Evolutionary conservation across 192 early-diverging fungal species (phyloP), one percentile per base, ranked within the genome.

Genomic region (Powellomyces hirtus): DNA sequence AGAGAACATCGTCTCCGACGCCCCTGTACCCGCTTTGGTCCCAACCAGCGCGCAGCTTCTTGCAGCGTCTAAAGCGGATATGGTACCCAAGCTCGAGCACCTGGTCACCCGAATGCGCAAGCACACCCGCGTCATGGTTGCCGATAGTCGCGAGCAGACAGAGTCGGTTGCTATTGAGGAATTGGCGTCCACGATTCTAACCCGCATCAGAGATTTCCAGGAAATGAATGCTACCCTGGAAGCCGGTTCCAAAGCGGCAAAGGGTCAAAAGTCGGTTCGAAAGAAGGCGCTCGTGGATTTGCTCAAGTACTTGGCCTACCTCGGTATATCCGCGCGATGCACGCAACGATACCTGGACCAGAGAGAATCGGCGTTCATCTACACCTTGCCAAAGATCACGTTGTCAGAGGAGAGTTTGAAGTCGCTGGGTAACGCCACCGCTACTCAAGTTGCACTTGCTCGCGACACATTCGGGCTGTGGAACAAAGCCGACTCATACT

Each of bases 241-340:
- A 30, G 66, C 56, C 20, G 75, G 66, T 13, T 57, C 69, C 22
- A 76, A 75, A 31, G 68, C 53, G 14, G 68, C 74, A 37, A 92
- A 91, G 49, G 80, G 84, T 45, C 84, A 87, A 62, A 86, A 90
- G 61, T 63, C 83, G 31, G 71, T 92, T 22, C 84, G 89, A 29
- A 90, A 90, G 73, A 92, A 90, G 67, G 85, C 93, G 1, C 66
- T 90, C 1, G 89, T 89, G 29, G 92, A 95, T 62, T 71, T 92
- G 20, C 78, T 92, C 49, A 92, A 89, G 68, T 79, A 89, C 50
- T 62, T 95, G 26, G 79, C 84, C 30, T 70, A 82, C 24, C 64
- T 93, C 38, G 93, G 93, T 22, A 64, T 85, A 10, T 79, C 77
- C 8, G 52, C 76, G 3, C 62, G 77, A 30, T 66, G 67, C 49